Conservation (phyloP, 371 early-diverging fungal species). For the Massospora cicadina region DNA sequence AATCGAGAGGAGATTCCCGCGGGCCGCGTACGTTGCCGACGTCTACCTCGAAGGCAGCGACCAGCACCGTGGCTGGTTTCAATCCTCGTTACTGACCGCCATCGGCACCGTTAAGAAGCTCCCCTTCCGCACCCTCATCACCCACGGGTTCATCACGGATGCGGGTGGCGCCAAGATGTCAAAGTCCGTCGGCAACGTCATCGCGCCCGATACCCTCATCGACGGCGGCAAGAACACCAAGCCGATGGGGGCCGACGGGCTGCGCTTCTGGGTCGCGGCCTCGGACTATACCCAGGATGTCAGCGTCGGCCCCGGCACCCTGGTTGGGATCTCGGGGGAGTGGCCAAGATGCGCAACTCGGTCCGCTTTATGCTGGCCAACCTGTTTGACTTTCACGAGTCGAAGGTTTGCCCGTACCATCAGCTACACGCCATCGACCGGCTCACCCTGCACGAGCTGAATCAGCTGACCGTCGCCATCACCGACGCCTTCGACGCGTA, state of each 20-base stretch:
- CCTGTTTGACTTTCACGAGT: conserved; percentile 34
- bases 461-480: conserved; percentile 33
- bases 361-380: conserved; percentile 69
- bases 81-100: conserved; percentile 78
- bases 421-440: conserved; percentile 39
- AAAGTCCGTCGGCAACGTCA: conserved; percentile 82
- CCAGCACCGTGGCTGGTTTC: conserved; percentile 97
- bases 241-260: conserved; percentile 65
- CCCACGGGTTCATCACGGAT: conserved; percentile 88
- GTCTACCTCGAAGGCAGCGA: conserved; percentile 88
- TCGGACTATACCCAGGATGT: conserved; percentile 69
- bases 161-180: conserved; percentile 84
- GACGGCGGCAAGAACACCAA: conserved; percentile 33
- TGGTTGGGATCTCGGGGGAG: conserved; percentile 29
- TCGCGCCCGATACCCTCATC: conserved; percentile 53
- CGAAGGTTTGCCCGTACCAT: conserved; percentile 27
- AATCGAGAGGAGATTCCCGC: conserved; percentile 20
- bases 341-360: conserved; percentile 63
- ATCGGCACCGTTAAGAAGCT: conserved; percentile 54
- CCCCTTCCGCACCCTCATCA: conserved; percentile 69
- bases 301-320: conserved; percentile 43
- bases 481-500: conserved; percentile 37
- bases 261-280: conserved; percentile 70
- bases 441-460: conserved; percentile 46
- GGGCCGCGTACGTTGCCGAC: conserved; percentile 39